Percentiles rank a stretch among this genome's conserved stretches.
phyloP scores from a whole-genome alignment of 2,329 filamentous ascomycete genomes.

The Apiospora pterosperma region DNA sequence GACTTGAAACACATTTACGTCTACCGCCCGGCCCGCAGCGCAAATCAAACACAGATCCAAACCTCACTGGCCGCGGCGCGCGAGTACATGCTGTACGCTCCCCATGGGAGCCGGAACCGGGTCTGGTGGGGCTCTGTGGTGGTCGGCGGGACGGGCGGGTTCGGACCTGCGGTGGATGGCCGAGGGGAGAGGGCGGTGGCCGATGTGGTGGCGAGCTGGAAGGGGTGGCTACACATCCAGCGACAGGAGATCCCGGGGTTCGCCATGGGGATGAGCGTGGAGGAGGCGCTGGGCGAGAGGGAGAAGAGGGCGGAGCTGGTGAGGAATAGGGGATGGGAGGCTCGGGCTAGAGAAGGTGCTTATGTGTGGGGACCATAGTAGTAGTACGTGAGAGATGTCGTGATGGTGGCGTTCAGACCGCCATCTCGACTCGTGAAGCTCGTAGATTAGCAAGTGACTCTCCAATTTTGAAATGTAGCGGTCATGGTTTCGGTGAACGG shows the following conservation, averaged over 20 bases:
- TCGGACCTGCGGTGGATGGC: slow-evolving; percentile 17
- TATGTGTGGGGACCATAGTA: slow-evolving; percentile 1
- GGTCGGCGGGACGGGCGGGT: slow-evolving; percentile 38
- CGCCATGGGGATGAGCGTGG: slow-evolving; percentile 33
- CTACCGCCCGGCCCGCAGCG: slow-evolving; percentile 35
- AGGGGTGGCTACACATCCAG: slow-evolving; percentile 52
- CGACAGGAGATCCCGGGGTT: slow-evolving; percentile 39
- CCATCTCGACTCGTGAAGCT: background rate
- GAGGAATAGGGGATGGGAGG: slow-evolving; percentile 29
- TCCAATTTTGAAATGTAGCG: background rate
- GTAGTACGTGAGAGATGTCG: no score
- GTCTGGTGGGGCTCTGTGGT: slow-evolving; percentile 59
- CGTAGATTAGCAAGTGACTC: background rate
- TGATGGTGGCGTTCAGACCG: background rate
- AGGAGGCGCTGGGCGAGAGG: slow-evolving; percentile 40
- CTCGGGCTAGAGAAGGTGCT: slow-evolving; percentile 36
- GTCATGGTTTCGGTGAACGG: background rate
- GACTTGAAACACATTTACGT: slow-evolving; percentile 51
- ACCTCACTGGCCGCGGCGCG: slow-evolving; percentile 38
- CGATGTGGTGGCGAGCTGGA: slow-evolving; percentile 33
- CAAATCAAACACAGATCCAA: slow-evolving; percentile 21
- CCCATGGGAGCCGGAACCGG: slow-evolving; percentile 43
- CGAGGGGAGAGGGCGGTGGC: slow-evolving; percentile 6
- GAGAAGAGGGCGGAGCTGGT: slow-evolving; percentile 30
- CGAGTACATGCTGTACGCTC: slow-evolving; percentile 48